Percentiles rank a stretch among this genome's conserved stretches.
These are phyloP conservation scores for Didymella lethalis DNA, from an alignment of 2,329 filamentous ascomycete species.

Conservation along the genomic window DNA sequence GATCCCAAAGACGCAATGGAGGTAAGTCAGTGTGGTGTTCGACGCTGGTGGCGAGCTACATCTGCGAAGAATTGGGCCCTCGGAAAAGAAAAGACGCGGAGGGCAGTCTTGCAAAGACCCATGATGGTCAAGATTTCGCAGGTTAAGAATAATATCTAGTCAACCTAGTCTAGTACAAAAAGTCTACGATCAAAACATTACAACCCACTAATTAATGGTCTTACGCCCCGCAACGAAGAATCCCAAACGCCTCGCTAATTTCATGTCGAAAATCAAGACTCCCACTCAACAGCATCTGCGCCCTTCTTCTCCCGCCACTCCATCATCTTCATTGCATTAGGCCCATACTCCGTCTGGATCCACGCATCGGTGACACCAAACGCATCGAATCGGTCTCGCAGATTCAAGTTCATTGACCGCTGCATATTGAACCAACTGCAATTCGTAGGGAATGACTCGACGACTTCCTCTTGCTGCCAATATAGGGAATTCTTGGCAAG, in stretches of 20 bases:
- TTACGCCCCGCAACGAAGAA: not conserved
- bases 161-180: not conserved
- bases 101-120: too few relatives aligned
- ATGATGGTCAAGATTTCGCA: not conserved
- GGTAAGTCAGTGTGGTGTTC: too few relatives aligned
- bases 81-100: too few relatives aligned
- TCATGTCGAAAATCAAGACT: not conserved
- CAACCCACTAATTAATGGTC: not conserved
- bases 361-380: constrained; percentile 20
- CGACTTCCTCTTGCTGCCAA: constrained; percentile 4
- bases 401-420: constrained; percentile 14
- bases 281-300: not conserved
- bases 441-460: constrained; percentile 5
- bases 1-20: too few relatives aligned
- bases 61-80: too few relatives aligned
- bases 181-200: not conserved
- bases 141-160: not conserved
- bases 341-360: constrained; percentile 17
- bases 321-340: constrained; percentile 7
- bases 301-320: constrained; percentile 17
- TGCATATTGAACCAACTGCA: constrained; percentile 24
- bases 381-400: constrained; percentile 14
- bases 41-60: too few relatives aligned
- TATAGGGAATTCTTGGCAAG: constrained; percentile 9
- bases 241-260: not conserved